phyloP scores from a whole-genome alignment of 208 protist species.

The Acanthamoeba castellanii region DNA sequence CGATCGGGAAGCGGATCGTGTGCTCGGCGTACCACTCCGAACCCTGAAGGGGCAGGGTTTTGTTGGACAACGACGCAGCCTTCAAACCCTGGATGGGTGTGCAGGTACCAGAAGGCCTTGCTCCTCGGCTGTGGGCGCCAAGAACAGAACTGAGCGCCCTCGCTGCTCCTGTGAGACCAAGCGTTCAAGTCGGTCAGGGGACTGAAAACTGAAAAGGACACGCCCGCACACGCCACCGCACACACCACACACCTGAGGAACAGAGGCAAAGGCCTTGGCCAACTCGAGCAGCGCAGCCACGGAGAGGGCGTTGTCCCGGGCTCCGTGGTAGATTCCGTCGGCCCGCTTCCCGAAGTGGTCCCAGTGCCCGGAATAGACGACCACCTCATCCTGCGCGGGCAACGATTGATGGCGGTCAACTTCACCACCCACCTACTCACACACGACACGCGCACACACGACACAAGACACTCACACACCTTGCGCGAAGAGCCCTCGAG shows the following conservation, averaged over 20 bases:
- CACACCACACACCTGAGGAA: not conserved
- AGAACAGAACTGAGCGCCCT: not conserved
- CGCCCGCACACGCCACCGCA: no score
- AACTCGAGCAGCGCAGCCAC: not conserved
- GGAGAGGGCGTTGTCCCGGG: not conserved
- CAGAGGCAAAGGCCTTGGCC: constrained; percentile 17
- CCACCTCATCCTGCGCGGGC: not conserved
- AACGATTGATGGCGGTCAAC: no score
- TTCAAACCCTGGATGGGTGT: no score
- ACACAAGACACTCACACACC: not conserved
- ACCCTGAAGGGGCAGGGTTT: not conserved
- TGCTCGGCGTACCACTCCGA: constrained; percentile 10
- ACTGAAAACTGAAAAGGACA: no score
- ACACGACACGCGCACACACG: no score
- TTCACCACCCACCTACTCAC: no score
- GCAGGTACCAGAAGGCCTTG: not conserved
- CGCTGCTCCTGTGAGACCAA: not conserved
- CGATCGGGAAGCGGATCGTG: not conserved
- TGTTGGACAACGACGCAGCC: no score
- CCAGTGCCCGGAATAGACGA: constrained; percentile 7
- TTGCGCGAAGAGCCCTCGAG: not conserved
- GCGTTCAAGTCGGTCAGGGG: no score
- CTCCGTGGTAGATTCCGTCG: constrained; percentile 6
- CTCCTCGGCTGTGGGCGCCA: not conserved
- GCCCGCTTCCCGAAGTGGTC: constrained; percentile 16